Evolutionary conservation across 495 filamentous ascomycete genomes (phyloP), one percentile per base, ranked within the genome.

Genomic region (Articulospora tetracladia): DNA sequence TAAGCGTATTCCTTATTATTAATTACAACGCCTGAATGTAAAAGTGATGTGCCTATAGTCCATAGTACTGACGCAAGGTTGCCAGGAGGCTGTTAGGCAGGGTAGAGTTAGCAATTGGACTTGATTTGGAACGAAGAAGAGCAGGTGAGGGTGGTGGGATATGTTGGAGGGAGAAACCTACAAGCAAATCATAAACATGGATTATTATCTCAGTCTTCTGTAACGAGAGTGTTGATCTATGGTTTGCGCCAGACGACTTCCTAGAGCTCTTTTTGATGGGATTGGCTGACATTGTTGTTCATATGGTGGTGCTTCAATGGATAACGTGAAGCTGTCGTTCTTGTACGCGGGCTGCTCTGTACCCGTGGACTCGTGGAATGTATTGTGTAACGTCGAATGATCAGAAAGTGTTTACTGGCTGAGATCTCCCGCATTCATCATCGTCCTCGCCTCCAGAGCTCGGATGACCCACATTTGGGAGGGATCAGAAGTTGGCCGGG

Each of bases 11-110:
- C 90, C 44, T 77, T 79, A 53, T 85, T 81, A 61, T 84, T 81
- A 65, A 93, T 87, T n/a, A 88, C 84, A 36, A 93, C 85, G 53
- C 87, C 90, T 1, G 88, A 88, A 70, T 93, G 90, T 6, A 92
- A 80, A 27, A 92, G 83, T 23, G 84, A 85, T 34, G 82, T 76
- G 46, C 90, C 90, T 49, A 92, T 62, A 28, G 80, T 77, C 90
- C 90, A 93, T 30, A 92, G 79, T 13, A 86, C 63, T 15, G 82
- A 79, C 10, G 88, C 85, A 24, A 93, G 72, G 53, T 79, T 80
- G 36, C 88, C 87, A 26, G 89, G 87, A 80, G 87, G 64, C 60
- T 44, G 46, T 51, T 53, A 55, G 59, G 19, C 7, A 19, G 26
- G 27, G 32, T 48, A 28, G 51, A 27, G 28, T 30, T 32, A 53